A percentile compares a stretch with the other conserved stretches of the same genome.
Conservation (phyloP, 2,329 filamentous ascomycete genomes). For the Xylariaceae sp. region DNA sequence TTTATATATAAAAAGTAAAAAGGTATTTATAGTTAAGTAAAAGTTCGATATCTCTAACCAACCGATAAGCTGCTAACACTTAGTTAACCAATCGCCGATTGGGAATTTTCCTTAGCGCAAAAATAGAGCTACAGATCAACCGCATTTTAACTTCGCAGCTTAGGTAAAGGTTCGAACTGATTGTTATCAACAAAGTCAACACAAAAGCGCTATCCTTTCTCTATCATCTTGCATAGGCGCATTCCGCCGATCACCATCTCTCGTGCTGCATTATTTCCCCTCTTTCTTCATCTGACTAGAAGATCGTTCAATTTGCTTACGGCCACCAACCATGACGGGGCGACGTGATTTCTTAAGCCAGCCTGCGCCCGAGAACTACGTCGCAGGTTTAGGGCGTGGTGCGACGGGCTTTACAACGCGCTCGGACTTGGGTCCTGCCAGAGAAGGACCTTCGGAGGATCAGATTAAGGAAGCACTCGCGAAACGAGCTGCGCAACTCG, state of each 20-base stretch:
- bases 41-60: too few species aligned
- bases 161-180: too few species aligned
- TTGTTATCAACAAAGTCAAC: too few species aligned
- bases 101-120: too few species aligned
- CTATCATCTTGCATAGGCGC: neutral
- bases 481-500: constrained; percentile 86
- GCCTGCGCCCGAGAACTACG: constrained; percentile 83
- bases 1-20: too few species aligned
- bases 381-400: constrained; percentile 95
- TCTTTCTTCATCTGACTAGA: neutral
- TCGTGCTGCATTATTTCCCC: neutral
- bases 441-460: constrained; percentile 94
- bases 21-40: too few species aligned
- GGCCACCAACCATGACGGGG: constrained; percentile 50
- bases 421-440: constrained; percentile 91
- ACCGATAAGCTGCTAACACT: too few species aligned
- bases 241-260: neutral
- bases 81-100: too few species aligned
- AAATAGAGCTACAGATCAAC: too few species aligned
- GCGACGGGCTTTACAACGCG: constrained; percentile 97
- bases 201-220: neutral
- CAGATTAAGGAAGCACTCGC: constrained; percentile 98
- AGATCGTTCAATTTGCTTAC: neutral
- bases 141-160: too few species aligned
- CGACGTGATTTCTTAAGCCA: constrained; percentile 88